Conservation (phyloP, 164 flowering plant genomes). For the Tinospora cordifolia region DNA sequence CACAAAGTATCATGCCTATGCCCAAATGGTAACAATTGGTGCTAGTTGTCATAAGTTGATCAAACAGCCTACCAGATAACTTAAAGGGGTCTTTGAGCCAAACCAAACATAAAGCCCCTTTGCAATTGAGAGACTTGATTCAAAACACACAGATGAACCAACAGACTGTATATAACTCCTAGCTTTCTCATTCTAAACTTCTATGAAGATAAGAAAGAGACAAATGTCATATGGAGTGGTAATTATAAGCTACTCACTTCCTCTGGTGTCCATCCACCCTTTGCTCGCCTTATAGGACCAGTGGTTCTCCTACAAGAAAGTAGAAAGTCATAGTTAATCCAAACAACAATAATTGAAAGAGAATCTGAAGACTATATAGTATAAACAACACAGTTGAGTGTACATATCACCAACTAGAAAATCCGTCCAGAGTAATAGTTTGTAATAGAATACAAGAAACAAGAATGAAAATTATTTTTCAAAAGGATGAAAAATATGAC, state of each 20-base stretch:
- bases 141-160: not conserved
- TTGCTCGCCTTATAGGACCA: constrained; percentile 92
- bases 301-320: constrained; percentile 61
- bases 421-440: not conserved
- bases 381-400: not conserved
- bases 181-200: not conserved
- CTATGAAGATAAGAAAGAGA: not conserved
- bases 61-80: not conserved
- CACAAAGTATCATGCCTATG: not conserved
- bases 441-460: not conserved
- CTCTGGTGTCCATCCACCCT: constrained; percentile 94
- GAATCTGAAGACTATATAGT: not conserved
- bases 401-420: not conserved
- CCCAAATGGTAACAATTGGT: not conserved
- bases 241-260: constrained; percentile 48
- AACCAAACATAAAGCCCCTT: not conserved
- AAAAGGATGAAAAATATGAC: no score
- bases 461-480: not conserved
- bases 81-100: not conserved
- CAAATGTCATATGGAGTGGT: not conserved
- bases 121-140: not conserved
- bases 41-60: not conserved
- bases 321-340: not conserved
- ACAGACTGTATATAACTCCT: not conserved
- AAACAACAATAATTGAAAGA: not conserved